Conservation (phyloP, 2,329 filamentous ascomycete species). For the Pyrenophora teres region DNA sequence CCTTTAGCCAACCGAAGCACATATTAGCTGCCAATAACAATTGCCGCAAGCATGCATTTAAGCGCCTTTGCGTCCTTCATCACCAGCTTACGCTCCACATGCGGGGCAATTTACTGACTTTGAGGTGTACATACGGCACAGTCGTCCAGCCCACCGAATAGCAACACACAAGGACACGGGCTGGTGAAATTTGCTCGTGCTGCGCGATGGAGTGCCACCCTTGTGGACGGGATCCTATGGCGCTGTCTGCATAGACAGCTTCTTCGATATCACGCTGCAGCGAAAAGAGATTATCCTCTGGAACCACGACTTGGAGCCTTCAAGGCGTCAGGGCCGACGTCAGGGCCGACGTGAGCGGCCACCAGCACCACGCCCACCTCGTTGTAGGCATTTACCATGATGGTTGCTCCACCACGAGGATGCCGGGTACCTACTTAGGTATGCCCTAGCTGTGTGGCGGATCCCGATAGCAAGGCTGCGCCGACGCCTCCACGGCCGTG, state of each 20-base stretch:
- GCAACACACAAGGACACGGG: slow-evolving; percentile 31
- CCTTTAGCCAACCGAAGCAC: slow-evolving; percentile 17
- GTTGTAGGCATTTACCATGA: neutral
- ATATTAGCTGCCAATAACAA: slow-evolving; percentile 25
- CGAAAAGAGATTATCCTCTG: slow-evolving; percentile 31
- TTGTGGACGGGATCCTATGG: slow-evolving; percentile 27
- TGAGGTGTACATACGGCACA: slow-evolving; percentile 31
- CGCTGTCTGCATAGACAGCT: slow-evolving; percentile 36
- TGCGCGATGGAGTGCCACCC: slow-evolving; percentile 39
- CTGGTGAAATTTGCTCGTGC: slow-evolving; percentile 23
- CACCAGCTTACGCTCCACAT: slow-evolving; percentile 17
- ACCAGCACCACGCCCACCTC: slow-evolving; percentile 9
- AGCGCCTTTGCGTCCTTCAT: slow-evolving; percentile 30
- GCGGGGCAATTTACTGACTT: slow-evolving; percentile 25
- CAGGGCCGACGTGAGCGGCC: neutral
- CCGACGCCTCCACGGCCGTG: slow-evolving; percentile 7
- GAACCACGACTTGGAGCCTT: slow-evolving; percentile 1
- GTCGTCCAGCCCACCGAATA: slow-evolving; percentile 28
- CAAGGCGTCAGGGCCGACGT: neutral
- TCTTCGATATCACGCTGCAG: slow-evolving; percentile 38
- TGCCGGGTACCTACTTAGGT: neutral
- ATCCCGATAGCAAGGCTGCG: slow-evolving; percentile 12
- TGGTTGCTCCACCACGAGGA: too few species aligned
- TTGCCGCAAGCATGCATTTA: slow-evolving; percentile 32
- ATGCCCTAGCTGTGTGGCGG: slow-evolving; percentile 2